Percentiles rank a stretch among this genome's conserved stretches.
Conservation (phyloP, 345 rosid genomes). For the Nasturtium officinale region DNA sequence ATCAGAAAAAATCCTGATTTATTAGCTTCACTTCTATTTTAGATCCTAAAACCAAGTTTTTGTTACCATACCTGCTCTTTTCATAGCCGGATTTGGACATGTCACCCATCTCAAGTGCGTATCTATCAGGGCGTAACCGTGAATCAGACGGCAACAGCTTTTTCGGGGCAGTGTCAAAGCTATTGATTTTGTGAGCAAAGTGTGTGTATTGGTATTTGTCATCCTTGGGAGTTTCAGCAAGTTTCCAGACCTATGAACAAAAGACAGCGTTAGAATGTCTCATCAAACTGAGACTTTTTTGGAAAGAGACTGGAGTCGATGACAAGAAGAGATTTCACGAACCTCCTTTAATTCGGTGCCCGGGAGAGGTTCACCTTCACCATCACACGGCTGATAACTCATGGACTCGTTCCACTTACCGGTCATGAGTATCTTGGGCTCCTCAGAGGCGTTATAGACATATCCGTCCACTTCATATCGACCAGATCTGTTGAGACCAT, state of each 20-base stretch:
- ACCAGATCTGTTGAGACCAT: conserved; percentile 62
- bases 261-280: conserved; percentile 4
- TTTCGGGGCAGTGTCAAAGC: conserved; percentile 85
- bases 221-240: conserved; percentile 68
- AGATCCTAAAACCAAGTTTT: neutral
- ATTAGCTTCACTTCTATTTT: neutral
- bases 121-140: conserved; percentile 82
- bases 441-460: conserved; percentile 74
- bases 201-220: conserved; percentile 77
- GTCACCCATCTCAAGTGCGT: conserved; percentile 78
- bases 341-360: conserved; percentile 85
- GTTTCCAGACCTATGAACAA: conserved; percentile 65
- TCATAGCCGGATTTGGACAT: conserved; percentile 67
- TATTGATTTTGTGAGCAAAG: conserved; percentile 86
- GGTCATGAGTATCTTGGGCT: conserved; percentile 83
- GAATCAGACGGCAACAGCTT: conserved; percentile 84
- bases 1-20: neutral
- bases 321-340: neutral
- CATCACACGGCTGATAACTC: conserved; percentile 78
- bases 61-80: conserved; percentile 69
- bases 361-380: conserved; percentile 76
- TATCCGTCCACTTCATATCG: conserved; percentile 90
- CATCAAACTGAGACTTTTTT: neutral
- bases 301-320: neutral
- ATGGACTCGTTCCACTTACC: conserved; percentile 83